Percentiles rank a stretch among this genome's conserved stretches.
These are phyloP conservation scores for Boletus tylopilopsis DNA, from an alignment of 768 basidiomycete species.

Conservation along the genomic window DNA sequence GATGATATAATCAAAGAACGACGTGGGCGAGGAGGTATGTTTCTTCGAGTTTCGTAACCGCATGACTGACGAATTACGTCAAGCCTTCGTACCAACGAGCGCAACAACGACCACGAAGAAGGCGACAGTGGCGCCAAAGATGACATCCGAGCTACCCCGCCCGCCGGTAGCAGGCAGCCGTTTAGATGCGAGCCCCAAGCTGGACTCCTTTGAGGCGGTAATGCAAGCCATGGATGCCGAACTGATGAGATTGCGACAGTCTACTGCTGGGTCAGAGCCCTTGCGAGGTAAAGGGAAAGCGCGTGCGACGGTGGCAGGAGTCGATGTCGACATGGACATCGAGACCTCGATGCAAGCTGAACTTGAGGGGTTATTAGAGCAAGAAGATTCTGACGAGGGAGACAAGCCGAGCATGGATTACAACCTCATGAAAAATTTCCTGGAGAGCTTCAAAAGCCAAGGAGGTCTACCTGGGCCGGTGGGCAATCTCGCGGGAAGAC, in stretches of 20 bases:
- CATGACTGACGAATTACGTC: slow-evolving; percentile 6
- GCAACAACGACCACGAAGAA: slow-evolving; percentile 6
- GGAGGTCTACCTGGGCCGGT: slow-evolving; percentile 89
- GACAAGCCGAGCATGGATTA: slow-evolving; percentile 65
- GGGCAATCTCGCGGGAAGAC: slow-evolving; percentile 79
- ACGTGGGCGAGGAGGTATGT: slow-evolving; percentile 75
- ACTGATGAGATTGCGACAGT: slow-evolving; percentile 47
- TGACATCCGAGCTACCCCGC: slow-evolving; percentile 7
- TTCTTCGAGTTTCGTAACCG: background rate
- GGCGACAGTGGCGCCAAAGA: slow-evolving; percentile 2
- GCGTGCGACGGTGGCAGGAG: slow-evolving; percentile 30
- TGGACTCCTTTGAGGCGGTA: slow-evolving; percentile 92
- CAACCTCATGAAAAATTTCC: slow-evolving; percentile 91
- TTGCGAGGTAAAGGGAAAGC: slow-evolving; percentile 41
- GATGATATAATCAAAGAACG: slow-evolving; percentile 79
- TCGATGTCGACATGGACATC: slow-evolving; percentile 59
- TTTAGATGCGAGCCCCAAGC: slow-evolving; percentile 56
- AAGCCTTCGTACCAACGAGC: slow-evolving; percentile 58
- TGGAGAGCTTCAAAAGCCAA: slow-evolving; percentile 95
- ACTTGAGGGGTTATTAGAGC: slow-evolving; percentile 59
- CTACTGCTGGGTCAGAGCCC: slow-evolving; percentile 14
- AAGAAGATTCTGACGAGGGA: slow-evolving; percentile 41
- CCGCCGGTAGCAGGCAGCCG: slow-evolving; percentile 34
- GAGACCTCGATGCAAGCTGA: slow-evolving; percentile 91
- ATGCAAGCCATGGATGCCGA: slow-evolving; percentile 96